These are phyloP conservation scores for Tulasnella sp. DNA, from an alignment of 768 basidiomycete genomes.

Conservation along the genomic window DNA sequence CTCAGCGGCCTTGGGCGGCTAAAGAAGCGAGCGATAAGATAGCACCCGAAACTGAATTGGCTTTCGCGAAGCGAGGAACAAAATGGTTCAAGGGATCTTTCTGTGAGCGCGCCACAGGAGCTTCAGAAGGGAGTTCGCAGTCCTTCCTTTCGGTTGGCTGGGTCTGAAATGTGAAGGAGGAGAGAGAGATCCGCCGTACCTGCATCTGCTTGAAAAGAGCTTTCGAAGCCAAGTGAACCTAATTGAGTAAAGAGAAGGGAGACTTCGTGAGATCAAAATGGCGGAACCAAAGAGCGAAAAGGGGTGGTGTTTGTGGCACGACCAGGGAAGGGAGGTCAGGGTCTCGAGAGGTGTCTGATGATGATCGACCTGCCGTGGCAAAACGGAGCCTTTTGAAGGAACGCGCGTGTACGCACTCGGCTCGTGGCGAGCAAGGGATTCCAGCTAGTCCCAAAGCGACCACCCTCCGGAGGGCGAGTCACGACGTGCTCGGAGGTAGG, in stretches of 20 bases:
- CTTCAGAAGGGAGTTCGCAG: not conserved
- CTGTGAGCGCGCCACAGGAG: too few species aligned
- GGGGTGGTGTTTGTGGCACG: not conserved
- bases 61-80: not conserved
- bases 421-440: not conserved
- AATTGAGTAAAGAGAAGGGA: not conserved
- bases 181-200: not conserved
- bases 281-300: not conserved
- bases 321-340: not conserved
- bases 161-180: too few species aligned
- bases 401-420: not conserved
- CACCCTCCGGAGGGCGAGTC: not conserved
- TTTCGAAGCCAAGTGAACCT: constrained; percentile 1
- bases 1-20: not conserved
- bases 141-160: not conserved
- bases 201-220: constrained; percentile 7
- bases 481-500: not conserved
- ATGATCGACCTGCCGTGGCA: not conserved
- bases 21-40: not conserved
- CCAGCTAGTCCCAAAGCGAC: not conserved
- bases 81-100: not conserved
- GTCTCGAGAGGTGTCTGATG: not conserved
- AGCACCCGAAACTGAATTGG: not conserved
- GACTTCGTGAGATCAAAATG: not conserved
- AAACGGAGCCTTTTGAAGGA: not conserved